phyloP scores from a whole-genome alignment of 768 basidiomycete species.

The Mycena maculata region DNA sequence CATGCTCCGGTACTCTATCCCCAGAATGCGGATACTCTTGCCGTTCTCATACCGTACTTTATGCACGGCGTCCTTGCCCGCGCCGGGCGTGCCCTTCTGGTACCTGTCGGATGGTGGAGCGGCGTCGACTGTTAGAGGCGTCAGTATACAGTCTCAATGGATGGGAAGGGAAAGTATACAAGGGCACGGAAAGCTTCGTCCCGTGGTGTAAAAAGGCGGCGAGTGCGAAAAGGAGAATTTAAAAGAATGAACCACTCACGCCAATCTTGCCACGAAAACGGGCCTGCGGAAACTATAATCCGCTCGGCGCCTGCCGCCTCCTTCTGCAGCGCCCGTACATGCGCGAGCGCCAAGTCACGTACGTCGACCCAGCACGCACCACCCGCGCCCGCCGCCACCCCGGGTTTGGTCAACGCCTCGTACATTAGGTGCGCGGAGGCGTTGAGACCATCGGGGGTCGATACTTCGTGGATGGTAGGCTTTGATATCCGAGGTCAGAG shows the following conservation, averaged over 20 bases:
- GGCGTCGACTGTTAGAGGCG: conserved; percentile 25
- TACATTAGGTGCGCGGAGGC: conserved; percentile 49
- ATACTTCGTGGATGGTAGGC: conserved; percentile 52
- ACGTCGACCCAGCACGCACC: conserved; percentile 55
- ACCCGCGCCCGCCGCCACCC: conserved; percentile 27
- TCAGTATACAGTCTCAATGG: too few relatives aligned
- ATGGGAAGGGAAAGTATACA: neutral
- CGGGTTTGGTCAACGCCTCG: conserved; percentile 41
- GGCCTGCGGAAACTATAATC: conserved; percentile 56
- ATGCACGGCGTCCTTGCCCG: conserved; percentile 42
- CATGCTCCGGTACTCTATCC: conserved; percentile 53
- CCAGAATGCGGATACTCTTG: conserved; percentile 55
- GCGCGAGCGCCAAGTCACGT: conserved; percentile 63
- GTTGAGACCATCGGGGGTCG: conserved; percentile 45
- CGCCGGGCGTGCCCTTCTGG: conserved; percentile 49
- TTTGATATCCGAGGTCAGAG: too few relatives aligned
- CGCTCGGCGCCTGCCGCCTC: conserved; percentile 63
- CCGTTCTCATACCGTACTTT: conserved; percentile 44
- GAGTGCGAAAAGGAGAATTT: neutral
- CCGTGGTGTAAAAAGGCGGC: too few relatives aligned
- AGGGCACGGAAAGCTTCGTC: too few relatives aligned
- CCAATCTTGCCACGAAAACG: conserved; percentile 33
- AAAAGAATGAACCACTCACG: conserved; percentile 4
- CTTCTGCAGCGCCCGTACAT: conserved; percentile 59
- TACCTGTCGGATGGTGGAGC: conserved; percentile 37